Percentiles rank a stretch among this genome's conserved stretches.
Conservation (phyloP, 2,329 filamentous ascomycete genomes). For the Emmonsiellopsis sp. region DNA sequence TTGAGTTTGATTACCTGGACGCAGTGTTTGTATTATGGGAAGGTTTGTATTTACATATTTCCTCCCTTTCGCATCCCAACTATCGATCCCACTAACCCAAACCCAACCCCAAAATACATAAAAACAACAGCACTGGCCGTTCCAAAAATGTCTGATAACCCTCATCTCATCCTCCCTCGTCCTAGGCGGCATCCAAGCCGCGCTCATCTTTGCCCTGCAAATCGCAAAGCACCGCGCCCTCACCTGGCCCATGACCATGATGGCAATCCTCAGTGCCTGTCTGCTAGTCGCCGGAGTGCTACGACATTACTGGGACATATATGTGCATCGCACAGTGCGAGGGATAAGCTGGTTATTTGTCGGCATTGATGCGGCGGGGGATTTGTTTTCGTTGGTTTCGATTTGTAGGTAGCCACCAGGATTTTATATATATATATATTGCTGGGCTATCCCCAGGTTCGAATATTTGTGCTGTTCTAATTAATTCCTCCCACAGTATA, state of each 20-base stretch:
- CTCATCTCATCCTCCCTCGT: conserved; percentile 44
- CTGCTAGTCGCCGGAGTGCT: conserved; percentile 59
- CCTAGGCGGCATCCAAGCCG: conserved; percentile 53
- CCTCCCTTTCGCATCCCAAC: neutral
- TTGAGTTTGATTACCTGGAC: conserved; percentile 47
- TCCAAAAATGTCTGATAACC: conserved; percentile 40
- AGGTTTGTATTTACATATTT: conserved; percentile 9
- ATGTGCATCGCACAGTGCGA: conserved; percentile 54
- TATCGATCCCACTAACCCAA: too few species aligned
- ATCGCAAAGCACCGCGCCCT: conserved; percentile 36
- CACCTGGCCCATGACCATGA: conserved; percentile 56
- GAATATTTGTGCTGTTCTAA: too few species aligned
- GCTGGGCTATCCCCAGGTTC: too few species aligned
- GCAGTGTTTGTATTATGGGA: conserved; percentile 49
- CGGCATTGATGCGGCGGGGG: conserved; percentile 59
- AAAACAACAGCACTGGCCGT: conserved; percentile 41
- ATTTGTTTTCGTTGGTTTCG: conserved; percentile 58
- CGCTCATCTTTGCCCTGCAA: conserved; percentile 49
- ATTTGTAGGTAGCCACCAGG: conserved; percentile 35
- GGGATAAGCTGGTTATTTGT: conserved; percentile 67
- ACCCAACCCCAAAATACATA: neutral
- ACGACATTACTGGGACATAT: conserved; percentile 63
- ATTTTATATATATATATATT: neutral
- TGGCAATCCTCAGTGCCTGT: conserved; percentile 56
- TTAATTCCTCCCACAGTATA: conserved; percentile 35